These are phyloP conservation scores for Cladosporium velox DNA, from an alignment of 2,329 filamentous ascomycete genomes.

Conservation along the genomic window DNA sequence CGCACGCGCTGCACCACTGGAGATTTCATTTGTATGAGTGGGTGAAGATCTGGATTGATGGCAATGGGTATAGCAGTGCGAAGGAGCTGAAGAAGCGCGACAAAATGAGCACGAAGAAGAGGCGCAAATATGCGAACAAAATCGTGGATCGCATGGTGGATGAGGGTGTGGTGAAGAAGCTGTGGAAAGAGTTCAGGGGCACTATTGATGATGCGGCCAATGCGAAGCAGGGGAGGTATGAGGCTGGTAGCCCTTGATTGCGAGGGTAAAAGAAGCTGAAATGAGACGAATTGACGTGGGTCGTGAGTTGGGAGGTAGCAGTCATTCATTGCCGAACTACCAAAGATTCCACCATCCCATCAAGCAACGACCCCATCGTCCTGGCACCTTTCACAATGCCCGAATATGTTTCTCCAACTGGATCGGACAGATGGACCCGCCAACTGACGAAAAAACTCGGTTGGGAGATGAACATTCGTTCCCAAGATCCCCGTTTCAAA, in stretches of 20 bases:
- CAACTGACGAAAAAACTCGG: conserved; percentile 2
- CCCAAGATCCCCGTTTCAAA: not conserved
- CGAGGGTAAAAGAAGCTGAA: not conserved
- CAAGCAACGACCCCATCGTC: not conserved
- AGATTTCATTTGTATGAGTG: conserved; percentile 71
- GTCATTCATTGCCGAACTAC: not conserved
- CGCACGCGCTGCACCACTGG: conserved; percentile 75
- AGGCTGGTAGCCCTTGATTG: conserved; percentile 11
- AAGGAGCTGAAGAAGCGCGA: conserved; percentile 63
- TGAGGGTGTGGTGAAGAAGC: conserved; percentile 58
- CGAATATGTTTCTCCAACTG: not conserved
- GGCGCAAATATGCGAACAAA: conserved; percentile 61
- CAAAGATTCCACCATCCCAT: not conserved
- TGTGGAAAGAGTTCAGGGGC: conserved; percentile 67
- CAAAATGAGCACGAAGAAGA: conserved; percentile 60
- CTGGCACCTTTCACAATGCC: not conserved
- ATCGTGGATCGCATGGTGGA: conserved; percentile 66
- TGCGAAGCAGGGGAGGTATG: conserved; percentile 39
- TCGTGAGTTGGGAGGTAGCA: not conserved
- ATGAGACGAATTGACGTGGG: not conserved
- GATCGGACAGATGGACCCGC: not conserved
- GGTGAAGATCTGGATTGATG: conserved; percentile 64
- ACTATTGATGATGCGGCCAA: conserved; percentile 61
- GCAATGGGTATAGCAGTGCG: conserved; percentile 59
- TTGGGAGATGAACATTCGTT: not conserved